A percentile compares a stretch with the other conserved stretches of the same genome.
Conservation (phyloP, 2,329 filamentous ascomycete genomes). For the Calonectria naviculata region DNA sequence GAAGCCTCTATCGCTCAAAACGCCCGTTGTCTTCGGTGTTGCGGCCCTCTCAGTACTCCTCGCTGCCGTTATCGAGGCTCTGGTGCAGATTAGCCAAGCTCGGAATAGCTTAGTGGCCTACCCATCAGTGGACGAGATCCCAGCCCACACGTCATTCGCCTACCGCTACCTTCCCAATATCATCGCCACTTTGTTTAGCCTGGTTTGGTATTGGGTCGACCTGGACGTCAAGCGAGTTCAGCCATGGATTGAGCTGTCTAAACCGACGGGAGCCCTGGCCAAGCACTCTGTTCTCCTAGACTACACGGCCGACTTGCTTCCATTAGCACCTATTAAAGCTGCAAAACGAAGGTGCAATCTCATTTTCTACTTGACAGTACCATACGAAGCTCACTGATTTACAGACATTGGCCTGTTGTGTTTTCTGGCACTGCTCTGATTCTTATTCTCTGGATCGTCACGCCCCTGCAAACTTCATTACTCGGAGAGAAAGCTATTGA, state of each 20-base stretch:
- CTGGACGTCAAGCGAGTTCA: background rate
- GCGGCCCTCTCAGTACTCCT: background rate
- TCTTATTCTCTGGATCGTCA: background rate
- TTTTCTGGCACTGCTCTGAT: background rate
- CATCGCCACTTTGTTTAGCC: background rate
- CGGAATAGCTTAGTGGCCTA: background rate
- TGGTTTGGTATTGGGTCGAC: background rate
- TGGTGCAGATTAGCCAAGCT: background rate
- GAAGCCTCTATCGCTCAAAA: background rate
- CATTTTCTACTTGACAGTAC: too few relatives aligned
- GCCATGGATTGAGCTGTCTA: background rate
- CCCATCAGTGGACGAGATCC: background rate
- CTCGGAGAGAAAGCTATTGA: background rate
- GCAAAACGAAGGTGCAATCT: background rate
- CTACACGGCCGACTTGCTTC: background rate
- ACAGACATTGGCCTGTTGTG: background rate
- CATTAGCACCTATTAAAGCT: background rate
- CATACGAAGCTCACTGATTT: background rate
- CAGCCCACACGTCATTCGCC: background rate
- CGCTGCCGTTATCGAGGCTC: background rate
- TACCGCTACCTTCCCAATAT: background rate
- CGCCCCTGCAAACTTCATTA: background rate
- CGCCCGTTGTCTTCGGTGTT: background rate
- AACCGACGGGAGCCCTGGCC: background rate
- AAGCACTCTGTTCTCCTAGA: background rate